Evolutionary conservation across 148 eudicot genomes (phyloP).

Genomic region (Camellia lanceoleosa): DNA sequence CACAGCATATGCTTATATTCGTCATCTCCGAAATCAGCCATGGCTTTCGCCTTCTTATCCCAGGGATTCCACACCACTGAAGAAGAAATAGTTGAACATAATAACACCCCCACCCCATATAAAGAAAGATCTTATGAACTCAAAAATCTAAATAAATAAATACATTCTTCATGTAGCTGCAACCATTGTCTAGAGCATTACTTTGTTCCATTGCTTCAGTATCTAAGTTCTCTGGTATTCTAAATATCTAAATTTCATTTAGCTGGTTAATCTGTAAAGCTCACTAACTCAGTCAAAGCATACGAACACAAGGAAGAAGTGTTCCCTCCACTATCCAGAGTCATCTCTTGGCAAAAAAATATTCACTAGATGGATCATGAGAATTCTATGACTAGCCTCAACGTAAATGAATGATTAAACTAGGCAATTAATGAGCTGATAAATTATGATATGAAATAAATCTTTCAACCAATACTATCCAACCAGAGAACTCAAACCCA

Average conservation of each 20-base stretch:
- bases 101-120: not conserved
- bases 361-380: not conserved
- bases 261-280: not conserved
- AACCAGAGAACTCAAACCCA: slow-evolving; percentile 1
- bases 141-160: not conserved
- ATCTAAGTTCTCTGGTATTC: not conserved
- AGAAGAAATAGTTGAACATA: slow-evolving; percentile 1
- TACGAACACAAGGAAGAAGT: not conserved
- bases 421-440: not conserved
- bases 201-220: not conserved
- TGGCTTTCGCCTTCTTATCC: slow-evolving; percentile 90
- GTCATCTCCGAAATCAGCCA: slow-evolving; percentile 86
- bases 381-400: slow-evolving; percentile 3
- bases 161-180: not conserved
- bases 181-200: not conserved
- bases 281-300: not conserved
- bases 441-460: not conserved
- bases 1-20: slow-evolving; percentile 90
- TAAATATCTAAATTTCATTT: not conserved
- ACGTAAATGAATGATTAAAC: not conserved
- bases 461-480: not conserved
- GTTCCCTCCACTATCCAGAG: not conserved
- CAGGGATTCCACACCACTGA: slow-evolving; percentile 96
- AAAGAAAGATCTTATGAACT: not conserved
- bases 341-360: not conserved